phyloP scores from a whole-genome alignment of 2,329 filamentous ascomycete genomes.

The Fusarium brevicatenulatum region DNA sequence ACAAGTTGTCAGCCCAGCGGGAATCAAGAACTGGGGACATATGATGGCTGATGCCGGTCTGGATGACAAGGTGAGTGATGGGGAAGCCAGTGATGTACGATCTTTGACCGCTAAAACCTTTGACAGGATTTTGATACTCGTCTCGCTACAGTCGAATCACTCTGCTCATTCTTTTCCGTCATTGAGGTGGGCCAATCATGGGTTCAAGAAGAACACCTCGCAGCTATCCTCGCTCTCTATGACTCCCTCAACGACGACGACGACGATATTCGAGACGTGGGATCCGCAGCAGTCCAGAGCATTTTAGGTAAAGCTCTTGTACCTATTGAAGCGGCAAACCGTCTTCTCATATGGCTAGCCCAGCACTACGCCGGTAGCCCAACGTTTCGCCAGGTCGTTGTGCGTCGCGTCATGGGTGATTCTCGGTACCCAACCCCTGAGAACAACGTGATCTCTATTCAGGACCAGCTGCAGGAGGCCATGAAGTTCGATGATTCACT shows the following conservation, averaged over 20 bases:
- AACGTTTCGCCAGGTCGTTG: constrained; percentile 55
- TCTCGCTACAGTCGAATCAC: constrained; percentile 66
- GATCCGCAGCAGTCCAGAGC: constrained; percentile 60
- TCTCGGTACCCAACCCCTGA: constrained; percentile 15
- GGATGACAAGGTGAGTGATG: constrained; percentile 58
- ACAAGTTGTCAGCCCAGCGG: constrained; percentile 14
- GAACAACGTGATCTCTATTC: constrained; percentile 38
- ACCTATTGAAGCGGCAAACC: constrained; percentile 58
- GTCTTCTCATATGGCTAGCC: constrained; percentile 57
- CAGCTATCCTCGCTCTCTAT: constrained; percentile 74
- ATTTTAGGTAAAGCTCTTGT: constrained; percentile 59
- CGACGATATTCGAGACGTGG: constrained; percentile 80
- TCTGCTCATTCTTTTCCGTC: constrained; percentile 60
- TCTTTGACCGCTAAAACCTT: constrained; percentile 10
- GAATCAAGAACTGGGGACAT: constrained; percentile 56
- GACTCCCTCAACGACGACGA: constrained; percentile 89
- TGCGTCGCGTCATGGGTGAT: constrained; percentile 53
- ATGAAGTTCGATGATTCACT: constrained; percentile 72
- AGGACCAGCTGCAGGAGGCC: constrained; percentile 56
- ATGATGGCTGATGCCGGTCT: constrained; percentile 61
- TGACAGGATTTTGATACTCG: constrained; percentile 71
- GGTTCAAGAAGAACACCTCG: constrained; percentile 56
- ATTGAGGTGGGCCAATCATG: constrained; percentile 27
- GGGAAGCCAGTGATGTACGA: constrained; percentile 35
- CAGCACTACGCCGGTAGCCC: constrained; percentile 47